Evolutionary conservation across 2,329 filamentous ascomycete genomes (phyloP), one percentile per base, ranked within the genome.

Genomic region (Fusarium scirpi): DNA sequence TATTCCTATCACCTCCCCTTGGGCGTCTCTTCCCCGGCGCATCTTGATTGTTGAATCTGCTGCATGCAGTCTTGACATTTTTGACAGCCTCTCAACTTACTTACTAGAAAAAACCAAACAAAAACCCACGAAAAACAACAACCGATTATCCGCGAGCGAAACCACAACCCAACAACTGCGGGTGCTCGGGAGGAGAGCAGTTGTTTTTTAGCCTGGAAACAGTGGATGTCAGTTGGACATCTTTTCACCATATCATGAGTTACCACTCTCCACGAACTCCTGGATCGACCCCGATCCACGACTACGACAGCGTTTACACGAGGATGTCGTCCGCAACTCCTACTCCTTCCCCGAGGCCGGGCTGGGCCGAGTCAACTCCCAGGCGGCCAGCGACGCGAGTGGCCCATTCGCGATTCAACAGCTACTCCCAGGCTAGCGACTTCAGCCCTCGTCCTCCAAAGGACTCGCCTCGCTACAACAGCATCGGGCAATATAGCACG

Each of bases 401-500:
- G 69, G 77, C 77, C 30, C 80, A 81, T 65, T 73, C 73, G 62
- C 74, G 80, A 62, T 76, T 78, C 71, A 79, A 76, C 74, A 82
- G 80, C 72, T 82, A 80, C 68, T 81, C 79, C 46, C 77, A 79
- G 66, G 69, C 73, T 65, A 73, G 70, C 61, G 74, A 74, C 54
- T 78, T 76, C 78, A 84, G 79, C 72, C 85, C 80, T 63, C 83
- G 82, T 74, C 83, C 82, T 63, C 84, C 82, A 43, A 82, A 83
- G 65, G 87, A 87, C 77, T 89, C 87, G 68, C 87, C 87, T 69
- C 85, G 87, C 74, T 89, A 87, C 82, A 88, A 85, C 78, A 89
- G 87, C 84, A 85, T 83, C 77, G 87, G 87, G 79, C 83, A 87
- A 77, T 89, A 89, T 83, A 87, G 86, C 82, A 89, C 87, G 81